phyloP scores from a whole-genome alignment of 2,329 filamentous ascomycete genomes.

The Ceratocystis lukuohia region DNA sequence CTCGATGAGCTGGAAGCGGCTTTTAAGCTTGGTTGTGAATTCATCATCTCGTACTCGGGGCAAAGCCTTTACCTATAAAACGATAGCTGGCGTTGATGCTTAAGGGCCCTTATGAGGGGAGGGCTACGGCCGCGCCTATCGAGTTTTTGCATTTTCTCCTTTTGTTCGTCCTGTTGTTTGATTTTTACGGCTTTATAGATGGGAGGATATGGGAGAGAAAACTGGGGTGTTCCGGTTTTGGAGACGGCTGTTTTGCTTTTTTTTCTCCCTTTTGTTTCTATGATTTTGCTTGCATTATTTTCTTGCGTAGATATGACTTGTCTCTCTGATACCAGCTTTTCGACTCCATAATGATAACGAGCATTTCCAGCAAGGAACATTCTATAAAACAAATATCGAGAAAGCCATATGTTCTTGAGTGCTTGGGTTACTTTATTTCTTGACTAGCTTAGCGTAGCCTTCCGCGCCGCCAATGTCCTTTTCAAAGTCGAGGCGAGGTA shows the following conservation, averaged over 20 bases:
- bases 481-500: constrained; percentile 48
- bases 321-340: background rate
- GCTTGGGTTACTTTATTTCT: background rate
- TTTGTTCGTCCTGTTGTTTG: constrained; percentile 3
- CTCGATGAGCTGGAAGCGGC: constrained; percentile 52
- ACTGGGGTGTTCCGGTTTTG: background rate
- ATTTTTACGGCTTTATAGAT: constrained; percentile 9
- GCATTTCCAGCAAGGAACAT: background rate
- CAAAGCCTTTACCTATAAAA: constrained; percentile 41
- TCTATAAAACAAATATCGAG: background rate
- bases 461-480: constrained; percentile 40
- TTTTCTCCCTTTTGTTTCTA: constrained; percentile 8
- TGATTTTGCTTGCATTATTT: constrained; percentile 9
- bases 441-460: constrained; percentile 39
- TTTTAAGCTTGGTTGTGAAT: constrained; percentile 61
- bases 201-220: background rate
- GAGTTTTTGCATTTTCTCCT: background rate
- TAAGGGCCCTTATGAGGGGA: too few species aligned
- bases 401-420: background rate
- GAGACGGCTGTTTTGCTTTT: constrained; percentile 1
- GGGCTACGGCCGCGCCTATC: too few species aligned
- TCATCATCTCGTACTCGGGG: constrained; percentile 56
- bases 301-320: background rate
- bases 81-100: background rate
- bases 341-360: background rate